These are phyloP conservation scores for Homolaphlyctis polyrhiza DNA, from an alignment of 371 early-diverging fungal species.

Conservation along the genomic window DNA sequence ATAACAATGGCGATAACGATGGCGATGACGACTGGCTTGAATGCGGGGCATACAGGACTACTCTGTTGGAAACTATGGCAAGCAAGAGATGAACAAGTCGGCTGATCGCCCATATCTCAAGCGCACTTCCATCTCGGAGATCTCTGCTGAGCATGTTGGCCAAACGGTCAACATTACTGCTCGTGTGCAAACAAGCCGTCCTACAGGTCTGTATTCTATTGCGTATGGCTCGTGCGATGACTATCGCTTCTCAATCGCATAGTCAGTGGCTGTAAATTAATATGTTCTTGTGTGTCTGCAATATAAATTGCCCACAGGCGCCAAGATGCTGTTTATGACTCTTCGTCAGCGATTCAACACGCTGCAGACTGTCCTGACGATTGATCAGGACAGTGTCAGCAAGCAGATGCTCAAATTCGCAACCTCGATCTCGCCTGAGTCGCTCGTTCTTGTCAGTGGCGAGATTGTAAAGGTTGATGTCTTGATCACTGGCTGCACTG, in stretches of 20 bases:
- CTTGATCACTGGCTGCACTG: conserved; percentile 86
- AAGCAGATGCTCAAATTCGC: conserved; percentile 96
- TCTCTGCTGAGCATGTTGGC: conserved; percentile 62
- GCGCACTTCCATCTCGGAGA: conserved; percentile 45
- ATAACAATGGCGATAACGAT: not conserved
- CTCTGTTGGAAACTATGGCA: conserved; percentile 82
- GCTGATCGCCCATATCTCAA: conserved; percentile 49
- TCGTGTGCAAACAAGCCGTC: conserved; percentile 84
- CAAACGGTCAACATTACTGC: conserved; percentile 79
- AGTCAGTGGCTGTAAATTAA: not conserved
- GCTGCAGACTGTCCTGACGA: conserved; percentile 80
- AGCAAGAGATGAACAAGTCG: conserved; percentile 83
- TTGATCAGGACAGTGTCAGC: conserved; percentile 68
- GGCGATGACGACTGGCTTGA: not conserved
- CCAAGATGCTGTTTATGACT: conserved; percentile 88
- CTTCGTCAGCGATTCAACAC: conserved; percentile 85
- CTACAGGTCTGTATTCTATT: conserved; percentile 49
- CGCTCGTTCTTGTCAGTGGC: conserved; percentile 83
- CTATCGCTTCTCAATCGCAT: not conserved
- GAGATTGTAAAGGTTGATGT: conserved; percentile 73
- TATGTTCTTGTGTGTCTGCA: not conserved
- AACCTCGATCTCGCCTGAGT: conserved; percentile 64
- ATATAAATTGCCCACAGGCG: conserved; percentile 30
- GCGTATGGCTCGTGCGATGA: not conserved
- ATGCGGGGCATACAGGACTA: conserved; percentile 46